Base-by-base conservation (phyloP, 78 protist genomes). In the Polysphondylium violaceum region DNA sequence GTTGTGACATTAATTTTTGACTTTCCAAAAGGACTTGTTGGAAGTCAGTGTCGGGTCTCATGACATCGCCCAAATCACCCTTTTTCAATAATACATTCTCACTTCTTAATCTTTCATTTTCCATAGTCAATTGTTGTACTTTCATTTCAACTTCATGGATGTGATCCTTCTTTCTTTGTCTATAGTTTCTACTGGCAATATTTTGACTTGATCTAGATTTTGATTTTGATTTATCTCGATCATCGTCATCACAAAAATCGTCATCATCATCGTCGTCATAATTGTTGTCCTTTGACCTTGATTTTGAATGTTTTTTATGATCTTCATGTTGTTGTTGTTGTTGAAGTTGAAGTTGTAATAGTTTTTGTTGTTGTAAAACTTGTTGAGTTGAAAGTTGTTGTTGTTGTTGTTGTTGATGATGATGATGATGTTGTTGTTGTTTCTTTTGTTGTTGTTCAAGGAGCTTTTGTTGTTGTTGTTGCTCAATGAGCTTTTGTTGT, bases 121-220 rank as follows among this genome's bases (percentile, higher is more conserved):
- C 91, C 14, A 83, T 33, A 9, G 91, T 27, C 5, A 83, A 29
- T 33, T 69, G 72, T 51, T 65, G 60, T 19, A 83, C 91, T 44
- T 58, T 67, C 17, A 21, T 44, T 59, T 83, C 91, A 21, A 83
- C 68, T 23, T 83, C 91, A 23, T 23, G 21, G 14, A 83, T 83
- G 11, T 83, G 91, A 33, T 83, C 91, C 72, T 83, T 83, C 79
- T 83, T 83, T 59, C 91, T 67, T 36, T 83, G 91, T 40, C 91
- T 44, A 69, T 83, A 83, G 41, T 83, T 83, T 43, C 91, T 67
- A 44, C 79, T 69, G 11, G 91, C 91, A 19, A 74, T 83, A 56
- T 83, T 72, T 50, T 72, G 78, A 72, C 78, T 72, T 17, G 78
- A 72, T 72, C 78, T 72, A 8, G 78, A 43, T 51, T 72, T 72